Evolutionary conservation across 2,329 filamentous ascomycete genomes (phyloP), one percentile per base, ranked within the genome.

Genomic region (Orbilia javanica): DNA sequence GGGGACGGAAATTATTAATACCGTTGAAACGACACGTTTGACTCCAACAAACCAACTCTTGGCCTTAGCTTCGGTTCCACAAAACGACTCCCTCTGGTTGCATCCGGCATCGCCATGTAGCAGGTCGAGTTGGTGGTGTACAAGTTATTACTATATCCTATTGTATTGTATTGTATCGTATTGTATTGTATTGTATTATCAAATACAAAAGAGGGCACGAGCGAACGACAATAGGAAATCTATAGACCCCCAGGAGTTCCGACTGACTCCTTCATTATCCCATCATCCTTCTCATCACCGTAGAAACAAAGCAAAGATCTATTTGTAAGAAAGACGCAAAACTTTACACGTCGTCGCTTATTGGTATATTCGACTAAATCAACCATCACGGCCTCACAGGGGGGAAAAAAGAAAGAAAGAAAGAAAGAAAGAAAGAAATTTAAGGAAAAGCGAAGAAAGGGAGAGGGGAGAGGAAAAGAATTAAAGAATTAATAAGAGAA

Each of bases 21-120:
- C 10, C 42, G 42, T 60, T 60, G 42, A 60, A 60, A 60, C 55
- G 55, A 60, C 55, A 60, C 55, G 55, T 60, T 60, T 60, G 20
- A 60, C 31, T 42, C 20, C 55, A 42, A 60, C 20, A 8, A 4
- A 34, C 55, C 20, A 60, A 60, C 34, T 10, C 55, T 60, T 60
- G 55, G 55, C 55, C 34, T 10, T 36, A 20, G 42, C n/a, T 44
- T 44, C n/a, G 42, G n/a, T 10, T 4, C 6, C 18, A 20, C 18
- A 44, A 18, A 44, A n/a, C n/a, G n/a, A n/a, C n/a, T n/a, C n/a
- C n/a, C n/a, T n/a, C n/a, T n/a, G n/a, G n/a, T n/a, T n/a, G n/a
- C n/a, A n/a, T n/a, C n/a, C n/a, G n/a, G n/a, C n/a, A n/a, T n/a
- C n/a, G n/a, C n/a, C n/a, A n/a, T n/a, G n/a, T n/a, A n/a, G n/a